These are phyloP conservation scores for Penicillium pancosmium DNA, from an alignment of 495 filamentous ascomycete genomes.

Conservation along the genomic window DNA sequence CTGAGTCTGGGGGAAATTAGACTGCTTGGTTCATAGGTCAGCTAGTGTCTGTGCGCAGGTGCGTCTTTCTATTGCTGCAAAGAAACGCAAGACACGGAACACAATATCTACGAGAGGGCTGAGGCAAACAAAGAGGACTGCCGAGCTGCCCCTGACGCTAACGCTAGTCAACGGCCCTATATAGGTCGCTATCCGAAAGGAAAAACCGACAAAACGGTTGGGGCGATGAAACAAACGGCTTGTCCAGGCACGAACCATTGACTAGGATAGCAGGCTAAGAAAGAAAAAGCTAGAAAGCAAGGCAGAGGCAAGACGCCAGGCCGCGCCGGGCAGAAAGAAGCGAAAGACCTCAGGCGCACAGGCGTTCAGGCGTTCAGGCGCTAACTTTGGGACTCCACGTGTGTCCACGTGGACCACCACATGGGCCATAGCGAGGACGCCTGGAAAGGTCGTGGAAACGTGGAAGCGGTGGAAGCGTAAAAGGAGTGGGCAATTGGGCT, in stretches of 20 bases:
- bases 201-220: neutral
- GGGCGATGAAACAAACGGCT: slow-evolving; percentile 10
- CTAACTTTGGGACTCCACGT: slow-evolving; percentile 33
- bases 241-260: neutral
- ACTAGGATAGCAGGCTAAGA: neutral
- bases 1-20: slow-evolving; percentile 7
- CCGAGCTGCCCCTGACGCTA: slow-evolving; percentile 1
- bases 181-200: neutral
- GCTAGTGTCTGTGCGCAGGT: slow-evolving; percentile 7
- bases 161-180: neutral
- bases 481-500: slow-evolving; percentile 7
- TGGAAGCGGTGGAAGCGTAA: slow-evolving; percentile 11
- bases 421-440: slow-evolving; percentile 36
- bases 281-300: neutral
- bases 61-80: neutral
- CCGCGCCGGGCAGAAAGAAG: slow-evolving; percentile 16
- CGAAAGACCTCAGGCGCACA: slow-evolving; percentile 7
- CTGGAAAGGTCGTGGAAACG: slow-evolving; percentile 35
- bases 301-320: neutral
- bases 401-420: slow-evolving; percentile 45
- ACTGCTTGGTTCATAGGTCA: slow-evolving; percentile 1
- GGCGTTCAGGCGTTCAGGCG: slow-evolving; percentile 18
- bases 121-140: neutral
- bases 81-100: neutral
- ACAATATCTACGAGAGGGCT: neutral